Evolutionary conservation across 495 filamentous ascomycete species (phyloP).

Genomic region (Friedmanniomyces endolithicus): DNA sequence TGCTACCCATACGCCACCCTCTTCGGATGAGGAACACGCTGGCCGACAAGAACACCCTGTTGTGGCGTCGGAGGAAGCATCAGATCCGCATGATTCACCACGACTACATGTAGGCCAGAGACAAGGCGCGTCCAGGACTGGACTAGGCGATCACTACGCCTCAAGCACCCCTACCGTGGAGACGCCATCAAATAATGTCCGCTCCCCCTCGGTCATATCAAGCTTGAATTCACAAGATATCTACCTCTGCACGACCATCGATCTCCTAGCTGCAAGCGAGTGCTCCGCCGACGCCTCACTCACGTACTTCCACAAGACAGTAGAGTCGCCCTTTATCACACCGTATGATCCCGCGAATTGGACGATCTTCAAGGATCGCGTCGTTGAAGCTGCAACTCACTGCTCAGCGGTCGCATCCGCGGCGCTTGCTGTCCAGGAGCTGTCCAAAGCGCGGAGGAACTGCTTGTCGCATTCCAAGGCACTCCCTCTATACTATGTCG

Average conservation of each 20-base stretch:
- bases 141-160: neutral
- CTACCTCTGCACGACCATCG: slow-evolving; percentile 1
- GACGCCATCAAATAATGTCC: neutral
- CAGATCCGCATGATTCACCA: no score
- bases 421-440: neutral
- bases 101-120: no score
- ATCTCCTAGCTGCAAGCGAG: neutral
- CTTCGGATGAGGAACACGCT: no score
- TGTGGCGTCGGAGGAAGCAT: no score
- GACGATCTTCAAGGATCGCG: neutral
- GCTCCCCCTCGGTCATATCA: neutral
- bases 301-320: neutral
- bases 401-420: neutral
- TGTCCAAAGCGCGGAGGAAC: neutral
- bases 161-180: neutral
- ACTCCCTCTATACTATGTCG: neutral
- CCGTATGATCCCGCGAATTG: neutral
- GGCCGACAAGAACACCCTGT: no score
- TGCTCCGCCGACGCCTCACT: neutral
- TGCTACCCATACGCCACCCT: neutral
- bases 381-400: neutral
- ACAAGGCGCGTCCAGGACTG: neutral
- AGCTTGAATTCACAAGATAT: neutral
- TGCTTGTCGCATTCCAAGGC: neutral
- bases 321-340: neutral